Percentiles rank a stretch among this genome's conserved stretches.
phyloP scores from a whole-genome alignment of 305 asterid genomes.

The Fraxinus xanthoxyloides region DNA sequence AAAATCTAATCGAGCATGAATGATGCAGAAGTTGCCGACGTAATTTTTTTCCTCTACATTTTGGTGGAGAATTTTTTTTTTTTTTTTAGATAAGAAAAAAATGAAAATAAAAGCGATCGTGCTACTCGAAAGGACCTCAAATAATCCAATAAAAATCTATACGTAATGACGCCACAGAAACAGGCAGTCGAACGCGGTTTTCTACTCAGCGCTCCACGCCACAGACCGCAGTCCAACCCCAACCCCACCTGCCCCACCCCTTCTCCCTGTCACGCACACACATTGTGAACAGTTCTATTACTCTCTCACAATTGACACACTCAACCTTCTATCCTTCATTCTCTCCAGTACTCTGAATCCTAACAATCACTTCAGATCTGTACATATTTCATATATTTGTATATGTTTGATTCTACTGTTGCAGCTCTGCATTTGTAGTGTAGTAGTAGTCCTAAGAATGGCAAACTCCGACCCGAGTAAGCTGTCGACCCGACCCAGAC shows the following conservation, averaged over 20 bases:
- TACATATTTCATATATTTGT: constrained; percentile 9
- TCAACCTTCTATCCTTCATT: not conserved
- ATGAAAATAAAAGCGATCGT: too few relatives aligned
- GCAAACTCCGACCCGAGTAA: constrained; percentile 74
- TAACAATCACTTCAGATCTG: constrained; percentile 40
- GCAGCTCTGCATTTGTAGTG: constrained; percentile 35
- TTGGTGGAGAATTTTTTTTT: not conserved
- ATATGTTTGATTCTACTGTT: not conserved
- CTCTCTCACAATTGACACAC: not conserved
- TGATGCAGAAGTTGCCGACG: not conserved
- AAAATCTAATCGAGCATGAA: not conserved
- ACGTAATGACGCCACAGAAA: not conserved
- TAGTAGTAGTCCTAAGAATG: constrained; percentile 34
- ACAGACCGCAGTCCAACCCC: not conserved
- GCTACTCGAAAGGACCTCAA: too few relatives aligned
- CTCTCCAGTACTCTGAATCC: constrained; percentile 30
- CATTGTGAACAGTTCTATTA: not conserved
- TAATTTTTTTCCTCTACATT: not conserved
- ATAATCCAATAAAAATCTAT: too few relatives aligned
- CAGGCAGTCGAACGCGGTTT: not conserved
- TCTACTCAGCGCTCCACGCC: not conserved
- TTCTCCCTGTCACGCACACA: not conserved
- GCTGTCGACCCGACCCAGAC: constrained; percentile 63
- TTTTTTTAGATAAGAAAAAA: too few relatives aligned
- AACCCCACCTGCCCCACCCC: not conserved